Base-by-base conservation (phyloP, 192 early-diverging fungal species). In the Linderina pennispora region DNA sequence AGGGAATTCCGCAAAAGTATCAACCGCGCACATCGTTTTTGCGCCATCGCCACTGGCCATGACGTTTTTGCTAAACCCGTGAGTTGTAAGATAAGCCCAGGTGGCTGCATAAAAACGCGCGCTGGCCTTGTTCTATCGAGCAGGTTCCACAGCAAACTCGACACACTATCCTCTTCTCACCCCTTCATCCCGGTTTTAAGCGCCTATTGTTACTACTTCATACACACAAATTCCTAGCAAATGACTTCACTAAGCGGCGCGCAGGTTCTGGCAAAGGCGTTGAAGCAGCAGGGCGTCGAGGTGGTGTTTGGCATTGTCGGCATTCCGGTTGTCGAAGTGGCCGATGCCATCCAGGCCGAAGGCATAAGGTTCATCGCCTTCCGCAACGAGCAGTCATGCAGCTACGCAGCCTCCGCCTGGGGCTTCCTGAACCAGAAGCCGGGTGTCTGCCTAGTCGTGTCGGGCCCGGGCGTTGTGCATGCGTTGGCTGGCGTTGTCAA, bases 251-350 rank as follows among this genome's bases (percentile, higher is more conserved):
- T 76, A 10, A 63, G 71, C 3, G 84, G 84, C 24, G 81, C 82
- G 13, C 67, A 78, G 39, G 26, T 82, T 1, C 62, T 82, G n/a
- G 84, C 84, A 8, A 26, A 18, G 6, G 50, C 78, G 8, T 73
- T 87, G 14, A 77, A 78, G 47, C 50, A 58, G 8, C 84, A 79
- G 36, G 78, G 77, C 28, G 79, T 87, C 17, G 40, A 49, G 14
- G 76, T 82, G 3, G 66, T 84, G 3, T 88, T 88, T 74, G 85
- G 85, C 14, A 85, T 88, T 45, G 85, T 88, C 22, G 85, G 85
- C 4, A 84, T 86, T 45, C 85, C 85, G 19, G 82, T 88, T 8
- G 76, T 86, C 17, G 85, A 88, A 31, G 70, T 86, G 1, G 84
- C 82, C 32, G 85, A 87, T n/a, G 83, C 85, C 19, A 79, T 80